Evolutionary conservation across 208 protist species (phyloP), one percentile per base, ranked within the genome.

Genomic region (Trypanosoma platydactyli): DNA sequence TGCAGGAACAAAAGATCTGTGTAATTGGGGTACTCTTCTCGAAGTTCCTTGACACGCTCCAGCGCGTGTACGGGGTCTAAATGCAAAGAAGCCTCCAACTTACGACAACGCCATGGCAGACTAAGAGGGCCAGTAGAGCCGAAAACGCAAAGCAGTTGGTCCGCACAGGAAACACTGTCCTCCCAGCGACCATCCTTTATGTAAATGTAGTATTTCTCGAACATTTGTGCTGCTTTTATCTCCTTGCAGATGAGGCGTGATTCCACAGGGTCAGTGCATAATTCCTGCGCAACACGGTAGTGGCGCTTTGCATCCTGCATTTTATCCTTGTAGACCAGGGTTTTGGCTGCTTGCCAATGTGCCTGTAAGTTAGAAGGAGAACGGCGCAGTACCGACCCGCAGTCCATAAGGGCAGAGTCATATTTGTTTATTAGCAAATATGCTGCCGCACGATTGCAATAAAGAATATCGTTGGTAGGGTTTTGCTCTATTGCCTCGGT

Each of bases 341-440:
- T 79, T 72, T 90, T 92, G 15, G 78, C 88, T 6, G 84, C 81
- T 0, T 83, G 77, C 88, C 88, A 94, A 66, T 84, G 70, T 13
- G 85, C 83, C 54, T 87, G 87, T 22, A 79, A 29, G 61, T 86
- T 75, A 2, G 73, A 65, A 27, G 80, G 84, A 29, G 79, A 73
- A 33, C 73, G 52, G 16, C 73, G 49, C 25, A 91, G 42, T 13
- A 88, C 82, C 50, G 73, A 79, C 22, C 79, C 70, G 68, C 84
- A 89, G 60, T 96, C 91, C 49, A 78, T 79, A 24, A 91, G 63
- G 0, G 88, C 84, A 12, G 77, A 73, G 5, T 74, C 50, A 64
- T 90, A 92, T 40, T 81, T 71, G 51, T 77, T 81, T 3, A 74
- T 60, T 38, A 89, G 71, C 18, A 94, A 67, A 60, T 91, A 89